phyloP scores from a whole-genome alignment of 441 rosid genomes.

The Macaranga tanarius region DNA sequence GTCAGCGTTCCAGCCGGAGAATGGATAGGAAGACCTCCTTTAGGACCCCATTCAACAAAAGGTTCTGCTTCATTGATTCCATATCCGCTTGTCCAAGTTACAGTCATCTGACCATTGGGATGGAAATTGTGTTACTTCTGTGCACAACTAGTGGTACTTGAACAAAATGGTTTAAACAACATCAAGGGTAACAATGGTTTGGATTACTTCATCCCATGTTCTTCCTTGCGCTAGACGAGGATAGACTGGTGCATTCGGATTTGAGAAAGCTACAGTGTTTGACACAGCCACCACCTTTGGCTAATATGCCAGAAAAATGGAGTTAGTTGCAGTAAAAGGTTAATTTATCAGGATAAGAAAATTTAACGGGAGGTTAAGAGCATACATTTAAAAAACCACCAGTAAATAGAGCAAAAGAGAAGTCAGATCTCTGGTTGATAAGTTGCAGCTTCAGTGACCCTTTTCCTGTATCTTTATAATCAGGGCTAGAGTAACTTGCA shows the following conservation, averaged over 20 bases:
- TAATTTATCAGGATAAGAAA: background rate
- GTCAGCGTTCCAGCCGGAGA: slow-evolving; percentile 81
- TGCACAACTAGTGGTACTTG: background rate
- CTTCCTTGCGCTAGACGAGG: slow-evolving; percentile 81
- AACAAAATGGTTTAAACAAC: background rate
- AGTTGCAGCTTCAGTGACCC: slow-evolving; percentile 68
- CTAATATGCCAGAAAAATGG: slow-evolving; percentile 33
- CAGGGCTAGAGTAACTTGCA: slow-evolving; percentile 64
- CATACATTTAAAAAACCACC: slow-evolving; percentile 62
- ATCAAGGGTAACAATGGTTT: background rate
- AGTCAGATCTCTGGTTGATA: slow-evolving; percentile 83
- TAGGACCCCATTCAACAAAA: slow-evolving; percentile 73
- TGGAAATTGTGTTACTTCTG: slow-evolving; percentile 7
- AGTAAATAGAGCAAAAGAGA: slow-evolving; percentile 66
- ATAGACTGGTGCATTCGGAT: slow-evolving; percentile 82
- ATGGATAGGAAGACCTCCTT: slow-evolving; percentile 41
- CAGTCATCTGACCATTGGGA: slow-evolving; percentile 58
- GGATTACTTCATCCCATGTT: slow-evolving; percentile 78
- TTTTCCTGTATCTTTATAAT: slow-evolving; percentile 50
- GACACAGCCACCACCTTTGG: slow-evolving; percentile 80
- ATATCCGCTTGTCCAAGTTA: slow-evolving; percentile 93
- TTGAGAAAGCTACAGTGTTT: slow-evolving; percentile 48
- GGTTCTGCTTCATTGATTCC: slow-evolving; percentile 63
- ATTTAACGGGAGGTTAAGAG: background rate
- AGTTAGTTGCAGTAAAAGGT: background rate